Evolutionary conservation across 169 alveolate genomes (phyloP), one percentile per base, ranked within the genome.

Genomic region (Plasmodium knowlesi): DNA sequence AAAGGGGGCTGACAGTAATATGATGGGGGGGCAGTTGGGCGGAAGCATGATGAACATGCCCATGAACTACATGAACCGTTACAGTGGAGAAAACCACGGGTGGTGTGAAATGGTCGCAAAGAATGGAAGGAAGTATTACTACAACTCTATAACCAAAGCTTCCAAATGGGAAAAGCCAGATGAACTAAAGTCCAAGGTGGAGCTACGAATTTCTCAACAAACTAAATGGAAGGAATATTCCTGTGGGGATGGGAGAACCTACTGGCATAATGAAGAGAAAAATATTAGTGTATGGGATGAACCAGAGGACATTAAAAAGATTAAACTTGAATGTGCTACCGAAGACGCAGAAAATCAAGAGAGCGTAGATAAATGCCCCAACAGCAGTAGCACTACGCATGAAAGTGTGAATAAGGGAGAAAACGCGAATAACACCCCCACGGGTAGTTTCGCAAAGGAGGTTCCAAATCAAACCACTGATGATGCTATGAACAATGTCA

Each of bases 141-240:
- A 88, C 83, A 97, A 96, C 81, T 90, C 95, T 41, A 86, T 90
- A 61, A 97, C 98, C 12, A 92, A 95, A 84, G 80, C 94, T 32
- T 96, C 98, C 54, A 96, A 95, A n/a, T 97, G 98, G 98, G 96
- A 90, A 34, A 94, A 94, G 70, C 98, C 98, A 54, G 92, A 85
- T 46, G 98, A 97, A 88, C 96, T 97, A 3, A 95, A 96, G 53
- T 96, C 96, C 4, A 95, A 91, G 32, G 94, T 72, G 8, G 93
- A 95, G 57, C 71, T 96, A 78, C 73, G 80, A 53, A 83, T 82
- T 41, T 96, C 95, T 12, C 84, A 84, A 9, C 83, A 85, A 30
- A 96, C 97, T 92, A 94, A 54, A 82, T 94, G 90, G 97, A 95
- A 78, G 92, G 94, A 50, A 54, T 91, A 91, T 53, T 67, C 80